Evolutionary conservation across 2,329 filamentous ascomycete genomes (phyloP), one percentile per base, ranked within the genome.

Genomic region (Didymella arachidicola): DNA sequence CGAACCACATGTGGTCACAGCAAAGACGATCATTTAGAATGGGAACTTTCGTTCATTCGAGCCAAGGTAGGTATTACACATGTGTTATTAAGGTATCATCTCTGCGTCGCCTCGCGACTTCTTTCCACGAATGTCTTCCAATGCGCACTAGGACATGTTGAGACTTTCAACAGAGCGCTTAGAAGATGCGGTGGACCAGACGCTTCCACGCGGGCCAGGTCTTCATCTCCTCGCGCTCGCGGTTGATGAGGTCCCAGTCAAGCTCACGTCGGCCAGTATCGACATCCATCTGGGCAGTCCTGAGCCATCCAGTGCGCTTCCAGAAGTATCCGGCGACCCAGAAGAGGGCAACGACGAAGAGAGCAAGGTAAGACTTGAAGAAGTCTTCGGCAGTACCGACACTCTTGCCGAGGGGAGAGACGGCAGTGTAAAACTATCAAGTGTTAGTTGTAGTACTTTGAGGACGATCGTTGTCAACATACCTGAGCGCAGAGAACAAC

Each of bases 221-320:
- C 16, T 82, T 83, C 19, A 85, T 72, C 73, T 80, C 72, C 36
- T 79, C 82, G 29, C 82, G 80, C 67, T 83, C 79, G 36, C 78
- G 81, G 71, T 88, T 83, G 76, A 89, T 87, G 39, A 79, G 78
- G 11, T 88, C 86, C 86, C 86, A 89, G 72, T 90, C 84, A 49
- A 89, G 81, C 74, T 86, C 83, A 58, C 87, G 82, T 38, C 87
- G 83, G 61, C 87, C 88, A 27, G 82, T 83, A 70, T 91, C 87
- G 53, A 91, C 82, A 65, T 91, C 88, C 57, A 91, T 89, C 64
- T 90, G 77, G 27, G 80, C 76, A 2, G 85, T 73, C 25, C 73
- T 81, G 53, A 88, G 79, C 85, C 86, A 90, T 18, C 83, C 83
- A 25, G 80, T 74, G 41, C 85, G 79, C 81, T 91, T 91, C 88